A percentile compares a stretch with the other conserved stretches of the same genome.
Evolutionary conservation across 139 green algal genomes (phyloP).

Genomic region (Chlorella sp.): DNA sequence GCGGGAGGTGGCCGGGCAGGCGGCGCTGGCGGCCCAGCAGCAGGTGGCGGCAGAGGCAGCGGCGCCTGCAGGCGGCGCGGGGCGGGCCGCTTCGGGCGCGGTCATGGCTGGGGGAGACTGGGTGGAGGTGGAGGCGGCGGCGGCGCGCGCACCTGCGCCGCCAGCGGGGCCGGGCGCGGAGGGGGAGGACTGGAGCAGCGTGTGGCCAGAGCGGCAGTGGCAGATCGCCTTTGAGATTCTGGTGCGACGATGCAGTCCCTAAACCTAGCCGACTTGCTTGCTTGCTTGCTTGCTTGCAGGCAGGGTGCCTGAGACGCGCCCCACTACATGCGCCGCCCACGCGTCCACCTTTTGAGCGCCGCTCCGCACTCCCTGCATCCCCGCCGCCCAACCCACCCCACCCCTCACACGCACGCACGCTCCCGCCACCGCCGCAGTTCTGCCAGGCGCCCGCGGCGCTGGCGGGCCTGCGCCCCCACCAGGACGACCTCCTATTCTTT

Average conservation of each 20-base stretch:
- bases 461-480: neutral
- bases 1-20: conserved; percentile 5
- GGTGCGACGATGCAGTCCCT: conserved; percentile 16
- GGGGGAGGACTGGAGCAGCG: neutral
- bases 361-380: neutral
- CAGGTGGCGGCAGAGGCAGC: neutral
- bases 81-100: neutral
- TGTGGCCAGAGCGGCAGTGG: conserved; percentile 51
- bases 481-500: conserved; percentile 58
- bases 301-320: too few relatives aligned
- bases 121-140: conserved; percentile 13
- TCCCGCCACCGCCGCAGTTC: conserved; percentile 34
- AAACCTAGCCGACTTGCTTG: neutral
- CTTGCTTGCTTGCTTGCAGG: too few relatives aligned
- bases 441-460: conserved; percentile 11
- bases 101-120: conserved; percentile 1
- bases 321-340: too few relatives aligned
- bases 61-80: neutral
- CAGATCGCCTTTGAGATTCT: conserved; percentile 48
- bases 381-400: neutral
- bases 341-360: too few relatives aligned
- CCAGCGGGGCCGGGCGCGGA: too few relatives aligned
- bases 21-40: neutral
- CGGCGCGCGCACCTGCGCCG: conserved; percentile 3
- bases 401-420: neutral